Base-by-base conservation (phyloP, 805 yeast species). In the Yarrowia sp. region DNA sequence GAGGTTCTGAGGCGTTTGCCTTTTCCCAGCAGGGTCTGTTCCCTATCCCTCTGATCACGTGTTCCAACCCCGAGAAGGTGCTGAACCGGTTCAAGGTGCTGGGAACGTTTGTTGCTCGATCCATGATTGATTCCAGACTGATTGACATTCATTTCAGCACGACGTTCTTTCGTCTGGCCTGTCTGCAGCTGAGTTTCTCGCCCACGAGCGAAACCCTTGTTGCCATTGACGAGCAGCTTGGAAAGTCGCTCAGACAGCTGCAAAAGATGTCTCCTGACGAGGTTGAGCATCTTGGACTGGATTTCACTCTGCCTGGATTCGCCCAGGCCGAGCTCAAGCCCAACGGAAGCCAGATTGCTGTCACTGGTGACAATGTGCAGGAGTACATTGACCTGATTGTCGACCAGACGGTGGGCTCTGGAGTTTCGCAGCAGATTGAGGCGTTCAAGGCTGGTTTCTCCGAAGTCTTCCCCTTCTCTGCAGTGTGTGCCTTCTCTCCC, bases 101-200 rank as follows among this genome's bases (percentile, higher is more conserved):
- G 70, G 99, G 99, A 3, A 86, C 85, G 67, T 92, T 95, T 75
- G 82, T 92, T 66, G 97, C 97, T 0, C 83, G 98, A 70, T 89
- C 97, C 0, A 80, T 93, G 75, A 77, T 94, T 65, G 99, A 94
- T 77, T 88, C 91, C n/a, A 82, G 98, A 71, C 87, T 93, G 56
- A 83, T 94, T 58, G 98, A 95, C 76, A 87, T 94, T 76, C 82
- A 86, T 58, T 88, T 94, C 79, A 91, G 87, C 74, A 84, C 87
- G 0, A 76, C 86, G 2, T 91, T 94, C 74, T 89, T 94, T 75
- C 83, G 84, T 59, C 71, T 90, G 14, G 84, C 53, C 16, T 67
- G 45, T 64, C 73, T 10, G 19, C 65, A 70, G 14, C 70, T 74
- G 8, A 69, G 61, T 46, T 63, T 67, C 32, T 56, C 67, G 15